Evolutionary conservation across 2,329 filamentous ascomycete genomes (phyloP).

Genomic region (Trichophyton benhamiae): DNA sequence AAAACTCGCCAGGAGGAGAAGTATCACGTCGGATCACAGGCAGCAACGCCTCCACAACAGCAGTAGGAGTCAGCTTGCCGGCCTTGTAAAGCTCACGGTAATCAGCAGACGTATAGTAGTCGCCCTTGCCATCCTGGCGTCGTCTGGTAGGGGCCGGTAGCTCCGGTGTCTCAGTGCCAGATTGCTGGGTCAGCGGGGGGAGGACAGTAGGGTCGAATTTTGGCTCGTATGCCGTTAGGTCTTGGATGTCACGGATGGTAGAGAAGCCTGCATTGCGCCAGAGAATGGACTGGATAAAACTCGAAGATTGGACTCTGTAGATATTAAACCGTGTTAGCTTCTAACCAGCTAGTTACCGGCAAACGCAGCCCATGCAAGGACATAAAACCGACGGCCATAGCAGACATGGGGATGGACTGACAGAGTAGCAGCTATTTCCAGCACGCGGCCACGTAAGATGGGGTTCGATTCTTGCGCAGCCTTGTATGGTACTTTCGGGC

Average conservation of each 20-base stretch:
- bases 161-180: slow-evolving; percentile 14
- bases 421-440: slow-evolving; percentile 52
- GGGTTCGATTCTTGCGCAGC: slow-evolving; percentile 53
- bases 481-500: slow-evolving; percentile 33
- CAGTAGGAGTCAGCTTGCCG: slow-evolving; percentile 56
- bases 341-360: neutral
- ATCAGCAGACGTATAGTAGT: slow-evolving; percentile 60
- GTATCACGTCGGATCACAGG: slow-evolving; percentile 54
- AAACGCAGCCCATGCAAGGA: no score
- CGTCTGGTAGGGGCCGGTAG: slow-evolving; percentile 24
- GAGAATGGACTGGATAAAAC: slow-evolving; percentile 50
- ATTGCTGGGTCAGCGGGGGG: slow-evolving; percentile 22
- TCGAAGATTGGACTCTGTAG: slow-evolving; percentile 46
- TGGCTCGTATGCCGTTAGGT: slow-evolving; percentile 42
- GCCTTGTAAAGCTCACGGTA: slow-evolving; percentile 64
- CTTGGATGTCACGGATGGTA: slow-evolving; percentile 42
- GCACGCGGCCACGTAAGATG: slow-evolving; percentile 51
- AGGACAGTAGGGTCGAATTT: slow-evolving; percentile 49
- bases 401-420: slow-evolving; percentile 28
- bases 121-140: slow-evolving; percentile 18
- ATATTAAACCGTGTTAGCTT: slow-evolving; percentile 5
- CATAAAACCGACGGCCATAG: no score
- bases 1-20: slow-evolving; percentile 47
- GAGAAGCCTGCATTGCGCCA: slow-evolving; percentile 62
- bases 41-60: slow-evolving; percentile 59